Percentiles rank a stretch among this genome's conserved stretches.
Evolutionary conservation across 805 yeast genomes (phyloP).

Genomic region (Kuraishia floccosa): DNA sequence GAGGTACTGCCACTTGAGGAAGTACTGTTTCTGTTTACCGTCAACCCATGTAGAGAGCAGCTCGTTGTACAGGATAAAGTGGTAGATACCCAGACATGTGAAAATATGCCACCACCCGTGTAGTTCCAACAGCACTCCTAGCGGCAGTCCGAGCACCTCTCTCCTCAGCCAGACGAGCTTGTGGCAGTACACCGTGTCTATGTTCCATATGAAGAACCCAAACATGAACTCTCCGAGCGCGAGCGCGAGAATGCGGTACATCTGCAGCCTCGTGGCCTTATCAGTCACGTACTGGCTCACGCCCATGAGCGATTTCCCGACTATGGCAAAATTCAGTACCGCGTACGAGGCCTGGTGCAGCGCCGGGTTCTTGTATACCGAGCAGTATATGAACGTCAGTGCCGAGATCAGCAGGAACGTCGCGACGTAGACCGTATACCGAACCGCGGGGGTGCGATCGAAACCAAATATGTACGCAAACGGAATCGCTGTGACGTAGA

Average conservation of each 20-base stretch:
- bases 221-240: slow-evolving; percentile 54
- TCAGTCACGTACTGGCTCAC: slow-evolving; percentile 43
- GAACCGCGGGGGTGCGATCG: slow-evolving; percentile 5
- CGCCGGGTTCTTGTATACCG: slow-evolving; percentile 53
- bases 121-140: slow-evolving; percentile 73
- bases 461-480: slow-evolving; percentile 26
- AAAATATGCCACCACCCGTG: slow-evolving; percentile 96
- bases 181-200: slow-evolving; percentile 72
- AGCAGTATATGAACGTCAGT: slow-evolving; percentile 58
- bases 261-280: slow-evolving; percentile 26
- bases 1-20: slow-evolving; percentile 42
- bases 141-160: slow-evolving; percentile 58
- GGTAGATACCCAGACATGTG: slow-evolving; percentile 76
- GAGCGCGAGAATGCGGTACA: slow-evolving; percentile 41
- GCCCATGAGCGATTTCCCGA: slow-evolving; percentile 41
- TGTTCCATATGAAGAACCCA: slow-evolving; percentile 78
- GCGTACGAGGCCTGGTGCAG: slow-evolving; percentile 82
- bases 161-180: slow-evolving; percentile 49
- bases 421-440: slow-evolving; percentile 6
- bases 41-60: slow-evolving; percentile 55
- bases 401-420: slow-evolving; percentile 17
- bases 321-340: slow-evolving; percentile 53
- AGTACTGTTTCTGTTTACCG: slow-evolving; percentile 38
- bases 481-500: slow-evolving; percentile 90
- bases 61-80: slow-evolving; percentile 65